Base-by-base conservation (phyloP, 2,329 filamentous ascomycete genomes). In the Phyllosticta capitalensis region DNA sequence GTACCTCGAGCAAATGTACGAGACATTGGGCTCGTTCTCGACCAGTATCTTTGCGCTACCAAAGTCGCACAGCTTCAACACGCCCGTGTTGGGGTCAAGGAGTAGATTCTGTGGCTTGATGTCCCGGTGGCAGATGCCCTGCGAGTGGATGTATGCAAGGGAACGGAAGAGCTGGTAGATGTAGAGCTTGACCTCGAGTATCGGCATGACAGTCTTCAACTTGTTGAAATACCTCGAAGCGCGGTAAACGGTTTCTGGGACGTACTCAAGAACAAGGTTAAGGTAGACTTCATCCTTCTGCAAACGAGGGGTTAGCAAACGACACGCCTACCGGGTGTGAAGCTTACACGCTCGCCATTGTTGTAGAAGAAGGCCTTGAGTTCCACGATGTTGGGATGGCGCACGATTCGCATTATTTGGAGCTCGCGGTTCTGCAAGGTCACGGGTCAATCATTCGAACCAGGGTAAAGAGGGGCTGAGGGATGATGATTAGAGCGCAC, bases 281-380 rank as follows among this genome's bases (percentile, higher is more conserved):
- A 99, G 86, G 75, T 97, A 99, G 45, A 99, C 94, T 78, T 99
- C 94, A 75, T 99, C 94, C 80, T 96, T 74, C 73, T 75, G 68
- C 1, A 17, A 14, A 12, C 67, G 66, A 67, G 64, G 67, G 64
- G 64, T 63, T 59, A 64, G 72, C 67, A 74, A 68, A 65, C 64
- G 63, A 63, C 54, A 50, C 53, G 52, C 55, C 50, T 55, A 33
- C 9, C 20, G 52, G 33, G 60, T 28, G 59, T 61, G 55, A 62
- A 63, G 79, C 82, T 68, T 85, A 99, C 94, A 76, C 94, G 86
- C 76, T 99, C 94, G 72, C 94, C 94, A 73, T 97, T 99, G 67
- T 92, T 96, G 79, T 97, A 99, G 79, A 96, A 99, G 79, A 99
- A 99, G 57, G 94, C 94, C 80, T 99, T 99, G 65, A 99, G 82